These are phyloP conservation scores for Albatrellus sp. DNA, from an alignment of 1,284 basidiomycete species.

Conservation along the genomic window DNA sequence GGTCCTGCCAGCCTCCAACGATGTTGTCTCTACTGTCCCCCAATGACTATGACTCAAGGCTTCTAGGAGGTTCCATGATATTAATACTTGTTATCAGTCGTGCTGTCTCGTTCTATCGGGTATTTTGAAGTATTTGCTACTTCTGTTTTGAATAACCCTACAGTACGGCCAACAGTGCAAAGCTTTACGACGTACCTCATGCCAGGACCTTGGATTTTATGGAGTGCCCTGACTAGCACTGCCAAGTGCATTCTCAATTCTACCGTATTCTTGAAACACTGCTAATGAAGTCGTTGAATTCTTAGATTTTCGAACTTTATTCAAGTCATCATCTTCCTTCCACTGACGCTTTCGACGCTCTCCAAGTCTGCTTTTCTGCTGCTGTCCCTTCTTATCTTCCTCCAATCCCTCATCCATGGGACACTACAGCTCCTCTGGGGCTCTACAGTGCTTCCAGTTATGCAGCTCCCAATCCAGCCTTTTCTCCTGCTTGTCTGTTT, in stretches of 20 bases:
- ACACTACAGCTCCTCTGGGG: conserved; percentile 56
- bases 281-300: too few species aligned
- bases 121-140: too few species aligned
- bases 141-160: not conserved
- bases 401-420: conserved; percentile 67
- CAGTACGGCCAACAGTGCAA: not conserved
- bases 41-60: too few species aligned
- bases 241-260: conserved; percentile 32
- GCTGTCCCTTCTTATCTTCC: conserved; percentile 65
- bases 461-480: conserved; percentile 72
- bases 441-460: conserved; percentile 52
- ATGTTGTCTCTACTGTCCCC: too few species aligned
- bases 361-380: conserved; percentile 70
- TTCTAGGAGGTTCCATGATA: too few species aligned
- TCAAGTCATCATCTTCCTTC: conserved; percentile 76
- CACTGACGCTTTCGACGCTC: conserved; percentile 69
- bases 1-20: too few species aligned
- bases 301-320: conserved; percentile 58
- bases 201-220: conserved; percentile 49
- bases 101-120: too few species aligned
- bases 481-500: conserved; percentile 71
- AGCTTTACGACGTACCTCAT: conserved; percentile 10
- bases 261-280: too few species aligned
- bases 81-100: too few species aligned
- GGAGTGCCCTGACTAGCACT: conserved; percentile 52